Percentiles rank a stretch among this genome's conserved stretches.
Conservation (phyloP, 495 filamentous ascomycete genomes). For the Xanthoparmelia taractica region DNA sequence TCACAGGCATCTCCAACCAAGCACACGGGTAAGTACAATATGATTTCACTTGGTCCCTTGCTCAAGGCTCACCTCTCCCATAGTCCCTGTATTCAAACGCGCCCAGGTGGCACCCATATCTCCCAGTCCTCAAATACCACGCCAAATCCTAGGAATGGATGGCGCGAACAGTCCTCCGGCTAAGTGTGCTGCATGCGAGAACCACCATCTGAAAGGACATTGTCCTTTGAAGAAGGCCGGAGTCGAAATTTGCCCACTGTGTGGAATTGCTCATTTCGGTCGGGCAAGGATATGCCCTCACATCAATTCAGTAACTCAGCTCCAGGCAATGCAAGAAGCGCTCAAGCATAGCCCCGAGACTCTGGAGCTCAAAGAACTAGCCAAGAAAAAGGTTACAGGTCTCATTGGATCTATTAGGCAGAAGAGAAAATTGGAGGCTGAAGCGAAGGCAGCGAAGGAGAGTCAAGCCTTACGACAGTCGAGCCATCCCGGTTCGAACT, state of each 20-base stretch:
- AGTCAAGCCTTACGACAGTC: not conserved
- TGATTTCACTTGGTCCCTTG: not conserved
- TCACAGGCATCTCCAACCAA: slow-evolving; percentile 5
- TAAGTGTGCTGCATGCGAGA: slow-evolving; percentile 49
- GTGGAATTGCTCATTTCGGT: slow-evolving; percentile 60
- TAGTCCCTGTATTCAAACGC: slow-evolving; percentile 38
- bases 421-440: slow-evolving; percentile 30
- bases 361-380: slow-evolving; percentile 41
- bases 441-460: slow-evolving; percentile 10
- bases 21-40: not conserved
- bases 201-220: slow-evolving; percentile 44
- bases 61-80: not conserved
- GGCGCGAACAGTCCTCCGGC: slow-evolving; percentile 18
- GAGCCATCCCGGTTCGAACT: not conserved
- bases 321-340: slow-evolving; percentile 52
- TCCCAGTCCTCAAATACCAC: not conserved
- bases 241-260: slow-evolving; percentile 56
- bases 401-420: slow-evolving; percentile 46
- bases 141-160: not conserved
- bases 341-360: slow-evolving; percentile 51
- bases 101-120: slow-evolving; percentile 24
- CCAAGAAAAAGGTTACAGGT: slow-evolving; percentile 49
- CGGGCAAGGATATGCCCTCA: slow-evolving; percentile 50
- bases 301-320: slow-evolving; percentile 48
- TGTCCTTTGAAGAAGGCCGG: slow-evolving; percentile 57